Evolutionary conservation across 345 rosid species (phyloP).

Genomic region (Salix udensis): DNA sequence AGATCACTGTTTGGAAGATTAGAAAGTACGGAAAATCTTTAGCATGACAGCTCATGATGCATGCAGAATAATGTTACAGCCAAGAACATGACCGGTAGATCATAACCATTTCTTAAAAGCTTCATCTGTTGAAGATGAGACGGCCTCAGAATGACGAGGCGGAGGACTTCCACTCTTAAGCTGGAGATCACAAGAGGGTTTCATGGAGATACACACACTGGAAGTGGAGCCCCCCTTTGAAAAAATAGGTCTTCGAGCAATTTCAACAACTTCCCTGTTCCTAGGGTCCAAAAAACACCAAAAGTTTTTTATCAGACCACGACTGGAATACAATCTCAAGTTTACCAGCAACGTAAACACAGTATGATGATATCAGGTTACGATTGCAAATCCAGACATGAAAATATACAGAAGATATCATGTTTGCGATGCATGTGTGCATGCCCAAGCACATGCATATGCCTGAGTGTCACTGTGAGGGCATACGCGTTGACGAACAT

Average conservation of each 20-base stretch:
- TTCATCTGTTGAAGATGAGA: neutral
- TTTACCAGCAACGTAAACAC: neutral
- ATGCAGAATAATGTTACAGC: constrained; percentile 12
- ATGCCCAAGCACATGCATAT: constrained; percentile 1
- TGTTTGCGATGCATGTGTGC: neutral
- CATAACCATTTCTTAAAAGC: neutral
- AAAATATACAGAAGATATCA: neutral
- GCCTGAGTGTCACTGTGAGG: neutral
- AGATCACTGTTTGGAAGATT: neutral
- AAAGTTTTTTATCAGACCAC: neutral
- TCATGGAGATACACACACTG: neutral
- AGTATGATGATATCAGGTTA: neutral
- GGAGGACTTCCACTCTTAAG: neutral
- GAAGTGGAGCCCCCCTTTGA: neutral
- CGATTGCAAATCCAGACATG: neutral
- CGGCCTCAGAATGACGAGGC: neutral
- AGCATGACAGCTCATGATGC: constrained; percentile 6
- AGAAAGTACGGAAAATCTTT: neutral
- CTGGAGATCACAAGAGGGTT: neutral
- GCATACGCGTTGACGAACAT: neutral
- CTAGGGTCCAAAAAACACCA: neutral
- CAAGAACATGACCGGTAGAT: neutral
- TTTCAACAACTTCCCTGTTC: constrained; percentile 26
- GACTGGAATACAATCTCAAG: neutral
- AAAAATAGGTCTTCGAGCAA: neutral